Conservation (phyloP, 176 grass and related monocot species). For the Coix lacrymajobi region DNA sequence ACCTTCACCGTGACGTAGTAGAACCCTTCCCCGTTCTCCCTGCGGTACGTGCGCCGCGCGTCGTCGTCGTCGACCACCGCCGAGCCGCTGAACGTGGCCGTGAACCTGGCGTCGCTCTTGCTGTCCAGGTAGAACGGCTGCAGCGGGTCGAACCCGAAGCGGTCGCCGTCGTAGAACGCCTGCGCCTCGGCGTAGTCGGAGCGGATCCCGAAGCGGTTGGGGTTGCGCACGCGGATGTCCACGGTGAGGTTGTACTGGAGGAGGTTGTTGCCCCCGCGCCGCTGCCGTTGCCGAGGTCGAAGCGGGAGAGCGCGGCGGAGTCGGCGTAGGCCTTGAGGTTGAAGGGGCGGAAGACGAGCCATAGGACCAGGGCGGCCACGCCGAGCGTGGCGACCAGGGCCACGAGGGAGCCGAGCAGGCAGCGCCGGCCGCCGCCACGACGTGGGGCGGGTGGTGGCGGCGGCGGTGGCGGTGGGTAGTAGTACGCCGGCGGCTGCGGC, state of each 20-base stretch:
- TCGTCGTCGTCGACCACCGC: not conserved
- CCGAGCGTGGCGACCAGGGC: conserved; percentile 25
- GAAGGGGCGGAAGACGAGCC: conserved; percentile 51
- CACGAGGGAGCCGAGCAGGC: conserved; percentile 31
- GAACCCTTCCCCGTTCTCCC: conserved; percentile 53
- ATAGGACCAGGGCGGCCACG: conserved; percentile 34
- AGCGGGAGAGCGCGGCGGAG: conserved; percentile 46
- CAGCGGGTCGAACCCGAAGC: conserved; percentile 37
- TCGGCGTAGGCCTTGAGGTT: conserved; percentile 39
- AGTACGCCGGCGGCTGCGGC: conserved; percentile 31
- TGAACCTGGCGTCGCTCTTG: conserved; percentile 48
- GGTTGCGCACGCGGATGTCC: conserved; percentile 51
- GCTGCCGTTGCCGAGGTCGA: conserved; percentile 26
- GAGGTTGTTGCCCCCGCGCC: not conserved
- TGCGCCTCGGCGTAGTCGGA: conserved; percentile 44
- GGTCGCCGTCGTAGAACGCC: conserved; percentile 46
- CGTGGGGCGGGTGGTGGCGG: not conserved
- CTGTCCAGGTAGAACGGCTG: conserved; percentile 44
- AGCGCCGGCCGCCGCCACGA: conserved; percentile 10
- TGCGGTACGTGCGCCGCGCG: conserved; percentile 32
- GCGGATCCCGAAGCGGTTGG: conserved; percentile 45
- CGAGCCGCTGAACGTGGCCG: conserved; percentile 18
- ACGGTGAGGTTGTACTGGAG: conserved; percentile 59
- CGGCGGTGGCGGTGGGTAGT: not conserved
- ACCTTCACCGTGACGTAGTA: conserved; percentile 64